Evolutionary conservation across 106 monocot species (phyloP), one percentile per base, ranked within the genome.

Genomic region (Agapanthus africanus): DNA sequence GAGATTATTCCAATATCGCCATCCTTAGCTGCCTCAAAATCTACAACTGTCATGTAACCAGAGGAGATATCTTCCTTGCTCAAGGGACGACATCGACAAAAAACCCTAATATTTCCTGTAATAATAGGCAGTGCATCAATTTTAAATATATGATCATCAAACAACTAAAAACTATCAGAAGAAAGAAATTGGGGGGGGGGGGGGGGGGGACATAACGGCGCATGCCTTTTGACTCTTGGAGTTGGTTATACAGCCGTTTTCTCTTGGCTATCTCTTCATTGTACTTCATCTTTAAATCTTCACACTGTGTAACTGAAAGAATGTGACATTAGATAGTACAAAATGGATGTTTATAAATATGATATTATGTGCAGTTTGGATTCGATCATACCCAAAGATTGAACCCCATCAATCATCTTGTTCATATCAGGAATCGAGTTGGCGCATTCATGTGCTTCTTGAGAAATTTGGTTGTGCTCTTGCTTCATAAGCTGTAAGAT

Each of bases 51-150:
- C 67, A 50, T 37, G 34, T 64, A 76, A 39, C 84, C 86, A 11
- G 79, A 74, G 59, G 79, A 77, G 25, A 63, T 16, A 62, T 93
- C 93, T 65, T 84, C 79, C 54, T 82, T 93, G 57, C 69, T 93
- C 59, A 93, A 62, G 11, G 93, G 93, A 1, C 93, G 93, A 30
- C 93, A 93, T n/a, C 93, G 78, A 65, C 93, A 93, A 46, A 93
- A 93, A 9, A 93, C 89, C 69, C 93, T 86, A 46, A 93, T 93
- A 74, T 93, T 93, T 64, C 93, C 93, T 93, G 75, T n/a, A 42
- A 86, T 59, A 76, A 49, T 33, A 62, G 19, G 27, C 7, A 63
- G 19, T 15, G 46, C 1, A 19, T 47, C 46, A 47, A 73, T 30
- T 5, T 30, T 33, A 40, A 69, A 68, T 36, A 19, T 4, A 68